Conservation (phyloP, 495 filamentous ascomycete genomes). For the Parachaetomium inaequale region DNA sequence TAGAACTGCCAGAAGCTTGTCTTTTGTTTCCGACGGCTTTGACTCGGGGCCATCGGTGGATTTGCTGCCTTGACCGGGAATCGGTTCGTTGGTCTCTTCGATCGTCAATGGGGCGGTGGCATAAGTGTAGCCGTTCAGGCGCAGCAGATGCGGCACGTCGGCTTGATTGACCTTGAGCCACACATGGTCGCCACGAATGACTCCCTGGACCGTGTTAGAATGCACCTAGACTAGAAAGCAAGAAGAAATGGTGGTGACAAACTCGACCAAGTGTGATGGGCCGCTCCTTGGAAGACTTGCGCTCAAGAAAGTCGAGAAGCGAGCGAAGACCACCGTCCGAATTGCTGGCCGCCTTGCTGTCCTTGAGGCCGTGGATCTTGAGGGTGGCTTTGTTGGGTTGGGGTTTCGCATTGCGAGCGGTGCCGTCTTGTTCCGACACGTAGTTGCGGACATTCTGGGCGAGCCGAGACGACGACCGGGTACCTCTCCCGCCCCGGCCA, state of each 20-base stretch:
- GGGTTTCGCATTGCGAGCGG: slow-evolving; percentile 15
- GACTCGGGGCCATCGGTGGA: slow-evolving; percentile 14
- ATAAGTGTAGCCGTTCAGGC: slow-evolving; percentile 61
- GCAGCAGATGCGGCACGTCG: slow-evolving; percentile 56
- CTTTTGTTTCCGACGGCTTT: slow-evolving; percentile 42
- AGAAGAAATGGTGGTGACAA: slow-evolving; percentile 44
- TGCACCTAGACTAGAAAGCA: slow-evolving; percentile 39
- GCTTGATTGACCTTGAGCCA: slow-evolving; percentile 64
- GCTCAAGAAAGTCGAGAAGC: slow-evolving; percentile 75
- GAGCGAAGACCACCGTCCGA: slow-evolving; percentile 66
- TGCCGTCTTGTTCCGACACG: slow-evolving; percentile 6
- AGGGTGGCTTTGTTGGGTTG: slow-evolving; percentile 40
- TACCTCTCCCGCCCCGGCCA: slow-evolving; percentile 12
- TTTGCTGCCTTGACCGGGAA: slow-evolving; percentile 16
- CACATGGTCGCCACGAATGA: slow-evolving; percentile 63
- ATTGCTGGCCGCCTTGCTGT: slow-evolving; percentile 69
- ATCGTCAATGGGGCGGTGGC: slow-evolving; percentile 60
- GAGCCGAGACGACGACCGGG: slow-evolving; percentile 22
- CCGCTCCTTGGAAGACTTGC: slow-evolving; percentile 62
- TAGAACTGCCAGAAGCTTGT: slow-evolving; percentile 55
- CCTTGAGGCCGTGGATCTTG: slow-evolving; percentile 64
- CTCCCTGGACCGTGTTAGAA: slow-evolving; percentile 71
- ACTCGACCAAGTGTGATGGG: slow-evolving; percentile 77
- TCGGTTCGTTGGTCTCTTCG: slow-evolving; percentile 32
- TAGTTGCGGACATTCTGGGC: slow-evolving; percentile 28